phyloP scores from a whole-genome alignment of 2,329 filamentous ascomycete genomes.

The Aureobasidium melanogenum region DNA sequence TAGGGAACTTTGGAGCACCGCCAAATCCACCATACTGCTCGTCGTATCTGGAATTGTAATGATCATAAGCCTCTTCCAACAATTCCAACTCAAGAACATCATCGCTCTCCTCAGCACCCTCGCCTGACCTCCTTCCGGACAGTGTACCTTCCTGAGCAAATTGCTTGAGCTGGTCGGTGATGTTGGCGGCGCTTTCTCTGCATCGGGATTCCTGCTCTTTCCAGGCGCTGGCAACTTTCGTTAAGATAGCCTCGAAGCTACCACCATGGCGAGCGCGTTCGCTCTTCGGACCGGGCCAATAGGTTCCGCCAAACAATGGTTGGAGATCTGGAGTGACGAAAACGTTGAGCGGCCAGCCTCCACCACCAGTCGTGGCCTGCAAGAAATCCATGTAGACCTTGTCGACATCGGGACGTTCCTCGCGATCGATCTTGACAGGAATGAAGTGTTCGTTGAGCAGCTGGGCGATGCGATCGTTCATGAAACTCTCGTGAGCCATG shows the following conservation, averaged over 20 bases:
- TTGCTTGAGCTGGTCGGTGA: constrained; percentile 69
- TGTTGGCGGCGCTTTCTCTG: constrained; percentile 72
- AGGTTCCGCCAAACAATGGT: constrained; percentile 92
- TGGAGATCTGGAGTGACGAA: constrained; percentile 90
- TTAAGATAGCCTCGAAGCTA: constrained; percentile 72
- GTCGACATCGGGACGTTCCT: constrained; percentile 89
- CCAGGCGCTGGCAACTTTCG: constrained; percentile 70
- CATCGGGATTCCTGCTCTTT: constrained; percentile 74
- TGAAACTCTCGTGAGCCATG: constrained; percentile 88
- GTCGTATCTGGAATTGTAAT: constrained; percentile 77
- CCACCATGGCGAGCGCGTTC: constrained; percentile 45
- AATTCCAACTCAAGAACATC: constrained; percentile 82
- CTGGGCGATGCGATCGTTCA: constrained; percentile 67
- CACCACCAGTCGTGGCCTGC: constrained; percentile 80
- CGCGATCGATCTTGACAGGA: constrained; percentile 84
- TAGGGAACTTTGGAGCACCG: constrained; percentile 76
- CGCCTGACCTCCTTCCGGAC: constrained; percentile 20
- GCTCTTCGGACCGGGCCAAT: constrained; percentile 77
- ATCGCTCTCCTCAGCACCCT: constrained; percentile 26
- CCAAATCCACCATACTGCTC: constrained; percentile 67
- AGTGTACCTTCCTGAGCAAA: constrained; percentile 84
- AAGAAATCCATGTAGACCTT: constrained; percentile 98
- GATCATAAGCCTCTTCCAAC: constrained; percentile 77
- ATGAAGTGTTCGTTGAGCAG: constrained; percentile 83
- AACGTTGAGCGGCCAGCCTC: constrained; percentile 94